phyloP scores from a whole-genome alignment of 2,329 filamentous ascomycete genomes.

The Pseudogymnoascus sp. region DNA sequence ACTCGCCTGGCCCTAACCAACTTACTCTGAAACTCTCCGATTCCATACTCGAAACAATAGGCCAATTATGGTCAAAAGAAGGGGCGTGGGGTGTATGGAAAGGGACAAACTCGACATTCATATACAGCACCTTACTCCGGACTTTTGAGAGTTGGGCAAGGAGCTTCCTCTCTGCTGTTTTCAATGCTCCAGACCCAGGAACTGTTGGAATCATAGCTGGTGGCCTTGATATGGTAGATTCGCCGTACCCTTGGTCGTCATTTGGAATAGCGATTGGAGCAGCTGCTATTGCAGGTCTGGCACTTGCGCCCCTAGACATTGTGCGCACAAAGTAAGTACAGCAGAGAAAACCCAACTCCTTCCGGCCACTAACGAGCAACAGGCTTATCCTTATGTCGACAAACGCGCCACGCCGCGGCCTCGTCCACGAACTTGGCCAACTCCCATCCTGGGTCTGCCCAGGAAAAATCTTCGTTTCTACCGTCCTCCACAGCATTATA shows the following conservation, averaged over 20 bases:
- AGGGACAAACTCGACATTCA: constrained; percentile 81
- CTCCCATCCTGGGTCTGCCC: constrained; percentile 72
- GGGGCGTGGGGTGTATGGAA: constrained; percentile 93
- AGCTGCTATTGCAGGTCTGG: constrained; percentile 63
- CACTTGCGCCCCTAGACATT: constrained; percentile 81
- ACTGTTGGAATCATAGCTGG: constrained; percentile 37
- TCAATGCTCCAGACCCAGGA: constrained; percentile 81
- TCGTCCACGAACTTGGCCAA: constrained; percentile 61
- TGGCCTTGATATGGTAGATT: constrained; percentile 61
- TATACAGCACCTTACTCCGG: constrained; percentile 79
- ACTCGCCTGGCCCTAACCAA: constrained; percentile 45
- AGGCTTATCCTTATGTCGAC: constrained; percentile 77
- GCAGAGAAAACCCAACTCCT: not conserved
- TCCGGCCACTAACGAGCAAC: constrained; percentile 23
- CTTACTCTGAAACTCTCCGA: constrained; percentile 66
- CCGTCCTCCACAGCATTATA: constrained; percentile 74
- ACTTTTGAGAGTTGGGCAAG: constrained; percentile 88
- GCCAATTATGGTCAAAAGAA: constrained; percentile 81
- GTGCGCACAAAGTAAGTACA: constrained; percentile 59
- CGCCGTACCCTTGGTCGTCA: constrained; percentile 73
- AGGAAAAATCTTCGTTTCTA: constrained; percentile 66
- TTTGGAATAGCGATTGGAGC: constrained; percentile 61
- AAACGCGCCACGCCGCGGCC: constrained; percentile 66
- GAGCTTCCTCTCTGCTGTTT: constrained; percentile 78
- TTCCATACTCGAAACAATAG: constrained; percentile 77